Percentiles rank a stretch among this genome's conserved stretches.
These are phyloP conservation scores for Agaricus sinodeliciosus DNA, from an alignment of 768 basidiomycete species.

Conservation along the genomic window DNA sequence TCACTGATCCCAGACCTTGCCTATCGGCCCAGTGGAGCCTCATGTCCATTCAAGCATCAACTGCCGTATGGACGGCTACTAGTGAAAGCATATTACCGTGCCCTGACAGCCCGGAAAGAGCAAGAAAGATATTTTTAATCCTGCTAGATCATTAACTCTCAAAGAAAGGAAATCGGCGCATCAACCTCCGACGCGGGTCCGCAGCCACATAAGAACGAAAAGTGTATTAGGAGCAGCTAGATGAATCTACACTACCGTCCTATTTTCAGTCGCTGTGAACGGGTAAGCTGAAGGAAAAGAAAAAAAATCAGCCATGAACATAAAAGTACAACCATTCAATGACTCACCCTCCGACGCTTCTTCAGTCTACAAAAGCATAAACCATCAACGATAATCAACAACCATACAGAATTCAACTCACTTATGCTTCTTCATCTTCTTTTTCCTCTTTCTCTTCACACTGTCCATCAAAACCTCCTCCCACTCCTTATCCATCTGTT, in stretches of 20 bases:
- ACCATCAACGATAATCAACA: neutral
- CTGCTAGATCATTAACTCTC: too few relatives aligned
- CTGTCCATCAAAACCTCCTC: conserved; percentile 71
- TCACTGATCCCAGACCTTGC: too few relatives aligned
- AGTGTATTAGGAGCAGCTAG: neutral
- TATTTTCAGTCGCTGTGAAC: conserved; percentile 5
- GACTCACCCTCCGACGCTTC: conserved; percentile 80
- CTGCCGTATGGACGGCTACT: too few relatives aligned
- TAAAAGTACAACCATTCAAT: neutral
- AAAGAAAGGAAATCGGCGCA: too few relatives aligned
- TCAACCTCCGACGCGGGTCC: too few relatives aligned
- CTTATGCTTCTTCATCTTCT: conserved; percentile 99
- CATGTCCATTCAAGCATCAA: too few relatives aligned
- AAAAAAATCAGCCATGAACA: neutral
- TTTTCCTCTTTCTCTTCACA: conserved; percentile 75
- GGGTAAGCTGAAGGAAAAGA: neutral
- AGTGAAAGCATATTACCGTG: too few relatives aligned
- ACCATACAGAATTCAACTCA: conserved; percentile 31
- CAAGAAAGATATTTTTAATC: too few relatives aligned
- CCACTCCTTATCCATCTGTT: conserved; percentile 53
- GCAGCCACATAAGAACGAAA: neutral
- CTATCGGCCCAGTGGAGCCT: too few relatives aligned
- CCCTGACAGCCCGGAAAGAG: too few relatives aligned
- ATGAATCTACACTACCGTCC: neutral
- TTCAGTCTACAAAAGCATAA: conserved; percentile 49